phyloP scores from a whole-genome alignment of 106 monocot species.

The Posidonia australis region DNA sequence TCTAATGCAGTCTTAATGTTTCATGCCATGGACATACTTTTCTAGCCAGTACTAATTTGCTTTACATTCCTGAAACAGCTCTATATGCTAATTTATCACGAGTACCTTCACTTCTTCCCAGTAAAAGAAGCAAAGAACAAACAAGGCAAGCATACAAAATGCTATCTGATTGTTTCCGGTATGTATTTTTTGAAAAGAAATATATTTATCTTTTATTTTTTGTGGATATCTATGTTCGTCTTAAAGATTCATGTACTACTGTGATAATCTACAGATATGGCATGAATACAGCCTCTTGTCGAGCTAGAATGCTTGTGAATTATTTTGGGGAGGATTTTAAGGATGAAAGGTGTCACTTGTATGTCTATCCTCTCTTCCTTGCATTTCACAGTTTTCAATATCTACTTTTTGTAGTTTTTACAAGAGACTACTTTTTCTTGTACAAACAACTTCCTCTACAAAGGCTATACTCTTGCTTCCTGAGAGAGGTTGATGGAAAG shows the following conservation, averaged over 20 bases:
- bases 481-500: too few relatives aligned
- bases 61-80: conserved; percentile 31
- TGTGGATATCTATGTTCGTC: background rate
- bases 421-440: background rate
- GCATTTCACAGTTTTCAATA: background rate
- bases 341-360: conserved; percentile 50
- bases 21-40: background rate
- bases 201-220: background rate
- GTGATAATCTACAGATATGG: conserved; percentile 53
- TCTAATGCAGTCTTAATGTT: too few relatives aligned
- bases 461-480: background rate
- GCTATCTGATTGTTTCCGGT: conserved; percentile 89
- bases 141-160: conserved; percentile 74
- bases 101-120: conserved; percentile 87
- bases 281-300: conserved; percentile 68
- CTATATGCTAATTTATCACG: conserved; percentile 71
- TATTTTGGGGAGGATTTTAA: conserved; percentile 87
- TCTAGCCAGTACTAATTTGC: conserved; percentile 1
- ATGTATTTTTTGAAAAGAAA: conserved; percentile 3
- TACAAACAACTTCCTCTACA: background rate
- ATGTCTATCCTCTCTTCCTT: conserved; percentile 20
- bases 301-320: conserved; percentile 72
- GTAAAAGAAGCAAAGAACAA: conserved; percentile 72
- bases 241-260: background rate
- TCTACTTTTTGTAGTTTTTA: background rate